A percentile compares a stretch with the other conserved stretches of the same genome.
Evolutionary conservation across 164 flowering plant species (phyloP).

Genomic region (Macadamia tetraphylla): DNA sequence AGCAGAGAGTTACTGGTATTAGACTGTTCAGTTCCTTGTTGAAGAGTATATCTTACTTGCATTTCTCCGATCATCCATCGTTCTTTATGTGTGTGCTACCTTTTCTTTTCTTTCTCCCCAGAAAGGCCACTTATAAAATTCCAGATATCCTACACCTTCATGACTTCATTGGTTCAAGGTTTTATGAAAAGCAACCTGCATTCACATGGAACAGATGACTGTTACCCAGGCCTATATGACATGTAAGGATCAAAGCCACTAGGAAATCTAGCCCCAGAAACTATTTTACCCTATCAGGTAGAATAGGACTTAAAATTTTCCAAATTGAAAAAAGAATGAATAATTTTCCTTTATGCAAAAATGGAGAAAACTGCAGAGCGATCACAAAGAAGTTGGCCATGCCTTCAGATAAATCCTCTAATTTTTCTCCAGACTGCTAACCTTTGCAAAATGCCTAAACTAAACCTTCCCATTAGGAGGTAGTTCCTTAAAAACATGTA

Average conservation of each 20-base stretch:
- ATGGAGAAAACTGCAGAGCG: background rate
- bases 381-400: background rate
- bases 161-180: slow-evolving; percentile 18
- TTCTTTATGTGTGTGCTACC: no score
- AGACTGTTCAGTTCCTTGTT: no score
- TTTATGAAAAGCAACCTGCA: slow-evolving; percentile 31
- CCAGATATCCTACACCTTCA: background rate
- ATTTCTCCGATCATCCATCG: no score
- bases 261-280: background rate
- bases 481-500: background rate
- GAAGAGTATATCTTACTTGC: no score
- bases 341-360: background rate
- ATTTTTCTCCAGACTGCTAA: background rate
- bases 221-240: background rate
- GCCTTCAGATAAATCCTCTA: background rate
- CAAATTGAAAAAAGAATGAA: background rate
- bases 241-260: no score
- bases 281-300: background rate
- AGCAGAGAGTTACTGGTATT: no score
- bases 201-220: background rate
- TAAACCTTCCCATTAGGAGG: background rate
- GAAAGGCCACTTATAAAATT: no score
- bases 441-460: background rate
- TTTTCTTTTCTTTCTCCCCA: no score
- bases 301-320: background rate